Percentiles rank a stretch among this genome's conserved stretches.
Conservation (phyloP, 352 stramenopile species). For the Pelagophyceae sp. region DNA sequence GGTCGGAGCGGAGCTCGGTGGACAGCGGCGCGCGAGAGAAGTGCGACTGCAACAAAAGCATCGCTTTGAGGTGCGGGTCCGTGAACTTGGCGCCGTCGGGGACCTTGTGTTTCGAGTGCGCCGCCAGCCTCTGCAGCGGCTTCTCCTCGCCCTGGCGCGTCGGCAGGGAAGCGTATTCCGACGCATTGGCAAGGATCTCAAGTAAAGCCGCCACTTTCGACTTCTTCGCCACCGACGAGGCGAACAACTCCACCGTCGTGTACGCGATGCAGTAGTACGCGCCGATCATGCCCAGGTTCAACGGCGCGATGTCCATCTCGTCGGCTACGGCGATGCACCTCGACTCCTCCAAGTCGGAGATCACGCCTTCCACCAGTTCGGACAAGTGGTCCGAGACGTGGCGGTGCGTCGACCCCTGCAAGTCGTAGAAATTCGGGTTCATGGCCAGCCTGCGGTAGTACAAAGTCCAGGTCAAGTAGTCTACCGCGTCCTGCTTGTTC, state of each 20-base stretch:
- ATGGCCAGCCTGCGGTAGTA: slow-evolving; percentile 96
- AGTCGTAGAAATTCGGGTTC: slow-evolving; percentile 99
- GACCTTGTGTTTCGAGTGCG: slow-evolving; percentile 81
- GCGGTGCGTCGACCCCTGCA: slow-evolving; percentile 73
- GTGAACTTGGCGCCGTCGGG: slow-evolving; percentile 65
- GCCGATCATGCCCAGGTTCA: slow-evolving; percentile 99
- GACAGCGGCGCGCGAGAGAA: slow-evolving; percentile 86
- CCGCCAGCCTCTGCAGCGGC: slow-evolving; percentile 78
- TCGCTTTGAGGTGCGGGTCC: slow-evolving; percentile 86
- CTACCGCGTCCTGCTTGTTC: slow-evolving; percentile 96
- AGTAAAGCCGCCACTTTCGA: slow-evolving; percentile 88
- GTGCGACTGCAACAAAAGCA: slow-evolving; percentile 92
- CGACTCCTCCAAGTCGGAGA: slow-evolving; percentile 89
- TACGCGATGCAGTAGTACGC: slow-evolving; percentile 99
- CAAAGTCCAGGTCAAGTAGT: slow-evolving; percentile 99
- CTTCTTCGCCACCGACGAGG: slow-evolving; percentile 86
- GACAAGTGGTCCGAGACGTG: slow-evolving; percentile 96
- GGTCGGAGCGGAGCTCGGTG: slow-evolving; percentile 78
- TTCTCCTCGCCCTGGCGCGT: slow-evolving; percentile 86
- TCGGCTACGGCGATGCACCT: slow-evolving; percentile 90
- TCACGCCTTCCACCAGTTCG: slow-evolving; percentile 92
- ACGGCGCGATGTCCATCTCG: slow-evolving; percentile 75
- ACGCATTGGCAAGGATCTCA: slow-evolving; percentile 90
- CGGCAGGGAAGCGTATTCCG: slow-evolving; percentile 87
- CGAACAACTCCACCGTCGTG: slow-evolving; percentile 97